These are phyloP conservation scores for Chiua virens DNA, from an alignment of 768 basidiomycete species.

Conservation along the genomic window DNA sequence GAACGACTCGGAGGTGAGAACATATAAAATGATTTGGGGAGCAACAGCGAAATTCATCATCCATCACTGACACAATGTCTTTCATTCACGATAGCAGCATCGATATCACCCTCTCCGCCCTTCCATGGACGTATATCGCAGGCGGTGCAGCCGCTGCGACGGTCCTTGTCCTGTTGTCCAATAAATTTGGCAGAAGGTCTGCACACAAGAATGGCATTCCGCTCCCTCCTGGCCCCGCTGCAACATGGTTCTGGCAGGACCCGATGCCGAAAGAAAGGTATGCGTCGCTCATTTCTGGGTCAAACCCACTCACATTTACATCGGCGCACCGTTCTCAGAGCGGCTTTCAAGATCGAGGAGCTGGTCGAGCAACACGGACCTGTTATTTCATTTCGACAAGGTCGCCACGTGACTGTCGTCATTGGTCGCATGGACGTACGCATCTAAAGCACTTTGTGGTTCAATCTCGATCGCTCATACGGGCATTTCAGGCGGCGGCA, in stretches of 20 bases:
- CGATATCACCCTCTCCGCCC: no score
- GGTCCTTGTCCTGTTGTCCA: not conserved
- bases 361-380: not conserved
- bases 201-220: conserved; percentile 4
- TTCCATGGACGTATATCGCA: no score
- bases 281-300: not conserved
- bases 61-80: no score
- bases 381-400: conserved; percentile 27
- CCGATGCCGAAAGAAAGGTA: conserved; percentile 8
- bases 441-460: not conserved
- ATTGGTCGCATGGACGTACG: conserved; percentile 1
- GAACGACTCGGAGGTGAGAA: no score
- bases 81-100: no score
- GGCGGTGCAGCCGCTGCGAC: not conserved
- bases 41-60: no score
- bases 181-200: not conserved
- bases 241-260: conserved; percentile 17
- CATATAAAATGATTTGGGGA: no score
- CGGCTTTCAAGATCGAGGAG: not conserved
- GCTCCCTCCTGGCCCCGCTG: conserved; percentile 22
- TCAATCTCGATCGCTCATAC: conserved; percentile 13
- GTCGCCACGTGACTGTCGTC: not conserved
- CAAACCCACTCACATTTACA: not conserved
- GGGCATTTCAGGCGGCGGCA: conserved; percentile 46
- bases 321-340: no score